Evolutionary conservation across 108 stramenopile species (phyloP), one percentile per base, ranked within the genome.

Genomic region (Nitzschia sp.): DNA sequence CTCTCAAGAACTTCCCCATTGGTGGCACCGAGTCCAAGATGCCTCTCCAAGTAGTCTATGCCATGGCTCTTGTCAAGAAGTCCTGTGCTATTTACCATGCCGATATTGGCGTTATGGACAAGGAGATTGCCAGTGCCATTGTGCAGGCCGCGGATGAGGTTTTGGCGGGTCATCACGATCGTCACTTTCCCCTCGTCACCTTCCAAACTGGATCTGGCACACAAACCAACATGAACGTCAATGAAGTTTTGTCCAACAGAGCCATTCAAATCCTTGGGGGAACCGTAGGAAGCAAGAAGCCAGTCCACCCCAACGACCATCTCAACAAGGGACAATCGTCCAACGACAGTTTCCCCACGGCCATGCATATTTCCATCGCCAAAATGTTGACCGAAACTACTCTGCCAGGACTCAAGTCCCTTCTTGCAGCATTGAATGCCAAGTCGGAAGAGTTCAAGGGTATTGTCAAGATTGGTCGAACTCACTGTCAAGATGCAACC

Each of bases 181-280:
- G 80, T 34, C 97, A 99, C 48, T 98, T 99, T 79, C 98, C 98
- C 8, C 76, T 99, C 25, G 90, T 96, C 8, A 89, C 93, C 41
- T 99, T 87, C 68, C 98, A 99, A 78, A 99, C 98, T 7, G 97
- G 98, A 41, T 80, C 77, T 26, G 98, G 98, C 0, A 99, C 98
- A 8, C 98, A 99, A 72, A 97, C 96, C 37, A 99, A 99, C 75
- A 99, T 99, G 98, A 99, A 99, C 76, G 93, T 93, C 26, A 99
- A 99, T 77, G 97, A 99, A 75, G 98, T 99, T 1, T 73, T 99
- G 40, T 84, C 96, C 15, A 99, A 99, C 78, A 83, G 97, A 24
- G 97, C 97, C 15, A 98, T 95, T 76, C 90, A 96, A 86, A 80
- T 96, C 42, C 72, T 98, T 21, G 95, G 94, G 37, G 96, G 96